Percentiles rank a stretch among this genome's conserved stretches.
phyloP scores from a whole-genome alignment of 1,284 basidiomycete genomes.

The Phellopilus nigrolimitatus region DNA sequence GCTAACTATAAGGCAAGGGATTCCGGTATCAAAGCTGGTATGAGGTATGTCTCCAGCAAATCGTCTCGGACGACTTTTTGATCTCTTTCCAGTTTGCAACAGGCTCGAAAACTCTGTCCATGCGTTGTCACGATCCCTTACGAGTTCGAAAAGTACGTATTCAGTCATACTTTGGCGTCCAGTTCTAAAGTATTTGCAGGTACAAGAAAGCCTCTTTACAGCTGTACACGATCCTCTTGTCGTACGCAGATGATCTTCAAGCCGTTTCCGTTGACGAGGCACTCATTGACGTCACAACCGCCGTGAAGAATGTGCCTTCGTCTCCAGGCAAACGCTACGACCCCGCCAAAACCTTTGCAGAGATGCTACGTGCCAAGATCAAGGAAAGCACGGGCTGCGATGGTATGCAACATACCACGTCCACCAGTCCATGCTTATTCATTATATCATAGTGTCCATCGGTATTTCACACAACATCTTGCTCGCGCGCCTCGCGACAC shows the following conservation, averaged over 20 bases:
- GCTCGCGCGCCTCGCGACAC: slow-evolving; percentile 87
- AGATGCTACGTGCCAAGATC: slow-evolving; percentile 76
- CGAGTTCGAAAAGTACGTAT: slow-evolving; percentile 69
- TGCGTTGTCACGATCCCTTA: slow-evolving; percentile 82
- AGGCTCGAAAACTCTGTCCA: slow-evolving; percentile 78
- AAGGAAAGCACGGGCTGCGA: slow-evolving; percentile 78
- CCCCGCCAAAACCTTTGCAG: slow-evolving; percentile 72
- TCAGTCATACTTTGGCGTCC: neutral
- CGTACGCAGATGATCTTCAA: slow-evolving; percentile 86
- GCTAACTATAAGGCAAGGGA: slow-evolving; percentile 90
- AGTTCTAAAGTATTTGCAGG: slow-evolving; percentile 36
- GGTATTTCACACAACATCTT: slow-evolving; percentile 92
- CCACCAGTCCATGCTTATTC: slow-evolving; percentile 15
- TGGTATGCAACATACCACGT: slow-evolving; percentile 39
- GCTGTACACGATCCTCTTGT: slow-evolving; percentile 91
- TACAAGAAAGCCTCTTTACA: slow-evolving; percentile 79
- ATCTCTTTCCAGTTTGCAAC: slow-evolving; percentile 57
- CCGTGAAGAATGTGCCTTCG: slow-evolving; percentile 44
- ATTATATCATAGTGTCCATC: slow-evolving; percentile 62
- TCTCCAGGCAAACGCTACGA: slow-evolving; percentile 35
- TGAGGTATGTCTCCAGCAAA: slow-evolving; percentile 63
- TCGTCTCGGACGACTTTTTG: slow-evolving; percentile 8
- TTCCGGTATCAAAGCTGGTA: slow-evolving; percentile 89
- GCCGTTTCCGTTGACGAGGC: slow-evolving; percentile 97
- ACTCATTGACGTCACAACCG: slow-evolving; percentile 80